Evolutionary conservation across 2,329 filamentous ascomycete genomes (phyloP), one percentile per base, ranked within the genome.

Genomic region (Penicillium capsulatum): DNA sequence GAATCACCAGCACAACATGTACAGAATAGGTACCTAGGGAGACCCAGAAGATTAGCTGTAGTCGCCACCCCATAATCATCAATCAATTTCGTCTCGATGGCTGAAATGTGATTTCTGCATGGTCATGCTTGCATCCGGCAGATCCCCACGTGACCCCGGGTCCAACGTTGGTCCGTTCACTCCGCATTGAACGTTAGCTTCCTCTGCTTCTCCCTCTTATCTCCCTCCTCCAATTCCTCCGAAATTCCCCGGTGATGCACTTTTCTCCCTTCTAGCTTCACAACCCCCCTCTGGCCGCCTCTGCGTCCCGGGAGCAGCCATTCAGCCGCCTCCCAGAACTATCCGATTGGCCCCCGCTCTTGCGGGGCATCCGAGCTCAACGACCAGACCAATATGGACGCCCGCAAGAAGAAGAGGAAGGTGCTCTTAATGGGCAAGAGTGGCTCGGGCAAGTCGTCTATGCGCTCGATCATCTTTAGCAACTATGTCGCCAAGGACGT

Each of bases 401-500:
- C 59, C 15, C 65, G 68, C 27, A 72, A 72, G 57, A 86, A 88
- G 74, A 90, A 90, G 76, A 87, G 86, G 72, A 90, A 90, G 76
- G 85, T 90, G 36, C 73, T 90, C 34, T 72, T 90, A 47, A 90
- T 90, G 92, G 92, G 92, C 55, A 96, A 96, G 73, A 94, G 87
- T 48, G 92, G 92, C 38, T 95, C 91, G 0, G 92, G 92, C 39
- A 98, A 98, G 70, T 96, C 90, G 29, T 96, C 89, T 40, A 98
- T 98, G 92, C 80, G 92, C 50, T 92, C 86, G 60, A 97, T 98
- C 61, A 96, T 98, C 64, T 98, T 98, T 70, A 95, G 87, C 73
- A 97, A 97, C 68, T 97, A 96, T 65, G 90, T 97, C 51, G 92
- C 92, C 40, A 89, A 94, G 61, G 92, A 98, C 66, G 95, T 95